A percentile compares a stretch with the other conserved stretches of the same genome.
phyloP scores from a whole-genome alignment of 31 red algal species.

The Bonnemaisonia californica region DNA sequence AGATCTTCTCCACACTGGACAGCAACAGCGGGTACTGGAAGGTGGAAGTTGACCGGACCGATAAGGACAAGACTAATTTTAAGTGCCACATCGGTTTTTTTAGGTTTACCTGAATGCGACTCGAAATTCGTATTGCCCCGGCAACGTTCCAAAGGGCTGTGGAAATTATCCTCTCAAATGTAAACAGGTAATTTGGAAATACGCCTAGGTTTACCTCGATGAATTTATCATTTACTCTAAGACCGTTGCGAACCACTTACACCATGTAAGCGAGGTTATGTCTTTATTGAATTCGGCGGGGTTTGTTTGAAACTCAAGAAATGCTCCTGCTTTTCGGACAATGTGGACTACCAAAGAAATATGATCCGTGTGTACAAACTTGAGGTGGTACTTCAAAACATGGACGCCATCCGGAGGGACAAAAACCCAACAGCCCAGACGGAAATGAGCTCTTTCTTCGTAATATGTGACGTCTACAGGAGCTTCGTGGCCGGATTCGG shows the following conservation, averaged over 20 bases:
- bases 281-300: not conserved
- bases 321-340: constrained; percentile 6
- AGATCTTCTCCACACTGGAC: constrained; percentile 21
- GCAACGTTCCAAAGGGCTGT: constrained; percentile 14
- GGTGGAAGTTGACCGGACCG: not conserved
- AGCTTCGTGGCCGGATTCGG: constrained; percentile 27
- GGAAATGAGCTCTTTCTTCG: constrained; percentile 28
- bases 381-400: not conserved
- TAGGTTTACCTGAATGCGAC: constrained; percentile 13
- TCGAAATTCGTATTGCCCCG: constrained; percentile 25
- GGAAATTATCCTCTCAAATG: not conserved
- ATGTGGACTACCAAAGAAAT: constrained; percentile 15
- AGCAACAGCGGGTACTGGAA: constrained; percentile 25
- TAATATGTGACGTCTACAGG: constrained; percentile 22
- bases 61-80: constrained; percentile 1
- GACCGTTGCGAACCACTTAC: too few relatives aligned
- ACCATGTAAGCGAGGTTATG: constrained; percentile 17
- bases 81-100: constrained; percentile 4
- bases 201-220: too few relatives aligned
- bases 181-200: too few relatives aligned
- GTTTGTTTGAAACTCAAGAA: constrained; percentile 14
- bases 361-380: not conserved
- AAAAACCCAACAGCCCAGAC: constrained; percentile 1
- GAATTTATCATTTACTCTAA: too few relatives aligned
- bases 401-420: not conserved